Percentiles rank a stretch among this genome's conserved stretches.
Evolutionary conservation across 352 stramenopile genomes (phyloP).

Genomic region (Pythium phragmiticola): DNA sequence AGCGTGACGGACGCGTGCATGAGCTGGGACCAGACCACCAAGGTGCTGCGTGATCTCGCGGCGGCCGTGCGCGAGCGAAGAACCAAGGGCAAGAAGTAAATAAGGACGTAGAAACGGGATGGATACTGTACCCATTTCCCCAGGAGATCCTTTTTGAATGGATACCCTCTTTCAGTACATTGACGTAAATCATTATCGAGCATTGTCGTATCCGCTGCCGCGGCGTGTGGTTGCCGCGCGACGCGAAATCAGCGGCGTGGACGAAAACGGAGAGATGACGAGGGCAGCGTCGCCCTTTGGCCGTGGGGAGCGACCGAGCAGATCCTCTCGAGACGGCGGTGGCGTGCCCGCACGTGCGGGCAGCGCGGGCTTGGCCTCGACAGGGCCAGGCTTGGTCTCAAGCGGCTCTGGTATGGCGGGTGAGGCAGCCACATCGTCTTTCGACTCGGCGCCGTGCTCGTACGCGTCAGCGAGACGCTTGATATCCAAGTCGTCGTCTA

Average conservation of each 20-base stretch:
- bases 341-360: constrained; percentile 19
- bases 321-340: constrained; percentile 21
- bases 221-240: constrained; percentile 32
- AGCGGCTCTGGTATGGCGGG: not conserved
- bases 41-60: constrained; percentile 74
- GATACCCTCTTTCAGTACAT: constrained; percentile 2
- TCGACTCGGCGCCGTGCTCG: constrained; percentile 31
- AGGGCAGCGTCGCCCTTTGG: constrained; percentile 28
- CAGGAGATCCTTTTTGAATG: not conserved
- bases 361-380: constrained; percentile 6
- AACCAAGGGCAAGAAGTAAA: constrained; percentile 46
- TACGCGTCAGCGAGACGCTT: constrained; percentile 61
- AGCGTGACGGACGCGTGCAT: constrained; percentile 91
- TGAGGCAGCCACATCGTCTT: not conserved
- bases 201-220: constrained; percentile 60
- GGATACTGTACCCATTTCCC: not conserved
- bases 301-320: constrained; percentile 39
- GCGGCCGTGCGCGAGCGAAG: constrained; percentile 74
- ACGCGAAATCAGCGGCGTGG: constrained; percentile 57
- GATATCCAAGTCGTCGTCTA: constrained; percentile 37
- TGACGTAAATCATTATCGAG: constrained; percentile 29
- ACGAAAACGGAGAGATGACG: constrained; percentile 68
- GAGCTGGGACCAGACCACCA: constrained; percentile 75
- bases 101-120: not conserved
- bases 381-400: not conserved